A percentile compares a stretch with the other conserved stretches of the same genome.
Evolutionary conservation across 768 basidiomycete genomes (phyloP).

Genomic region (Sutorius australiensis): DNA sequence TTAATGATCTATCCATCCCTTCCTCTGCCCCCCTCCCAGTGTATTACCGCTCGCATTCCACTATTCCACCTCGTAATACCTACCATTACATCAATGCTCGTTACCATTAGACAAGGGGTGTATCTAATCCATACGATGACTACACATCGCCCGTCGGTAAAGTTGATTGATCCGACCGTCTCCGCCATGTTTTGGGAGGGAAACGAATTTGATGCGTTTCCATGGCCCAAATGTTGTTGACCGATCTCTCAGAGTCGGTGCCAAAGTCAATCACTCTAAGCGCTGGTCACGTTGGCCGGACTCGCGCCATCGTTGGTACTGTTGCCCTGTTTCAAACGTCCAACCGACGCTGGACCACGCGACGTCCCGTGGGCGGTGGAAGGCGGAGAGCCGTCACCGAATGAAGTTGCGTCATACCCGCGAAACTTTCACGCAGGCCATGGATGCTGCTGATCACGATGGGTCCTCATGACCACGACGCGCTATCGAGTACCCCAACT

Average conservation of each 20-base stretch:
- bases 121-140: conserved; percentile 12
- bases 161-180: conserved; percentile 16
- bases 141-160: conserved; percentile 9
- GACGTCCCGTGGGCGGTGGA: conserved; percentile 11
- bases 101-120: conserved; percentile 16
- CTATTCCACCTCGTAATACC: conserved; percentile 22
- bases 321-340: conserved; percentile 23
- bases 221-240: conserved; percentile 5
- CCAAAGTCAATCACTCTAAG: conserved; percentile 25
- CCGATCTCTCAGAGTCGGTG: conserved; percentile 11
- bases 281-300: conserved; percentile 19
- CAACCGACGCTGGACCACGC: conserved; percentile 16
- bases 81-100: conserved; percentile 18
- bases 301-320: background rate
- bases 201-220: conserved; percentile 23
- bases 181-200: background rate
- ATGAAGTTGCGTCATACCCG: conserved; percentile 16
- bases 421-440: conserved; percentile 19
- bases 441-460: background rate
- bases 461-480: background rate
- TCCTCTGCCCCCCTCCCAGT: conserved; percentile 5
- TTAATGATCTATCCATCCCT: conserved; percentile 15
- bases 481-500: background rate
- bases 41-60: conserved; percentile 20
- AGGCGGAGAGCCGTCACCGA: conserved; percentile 4